Evolutionary conservation across 306 rosid species (phyloP), one percentile per base, ranked within the genome.

Genomic region (Pyrus communis): DNA sequence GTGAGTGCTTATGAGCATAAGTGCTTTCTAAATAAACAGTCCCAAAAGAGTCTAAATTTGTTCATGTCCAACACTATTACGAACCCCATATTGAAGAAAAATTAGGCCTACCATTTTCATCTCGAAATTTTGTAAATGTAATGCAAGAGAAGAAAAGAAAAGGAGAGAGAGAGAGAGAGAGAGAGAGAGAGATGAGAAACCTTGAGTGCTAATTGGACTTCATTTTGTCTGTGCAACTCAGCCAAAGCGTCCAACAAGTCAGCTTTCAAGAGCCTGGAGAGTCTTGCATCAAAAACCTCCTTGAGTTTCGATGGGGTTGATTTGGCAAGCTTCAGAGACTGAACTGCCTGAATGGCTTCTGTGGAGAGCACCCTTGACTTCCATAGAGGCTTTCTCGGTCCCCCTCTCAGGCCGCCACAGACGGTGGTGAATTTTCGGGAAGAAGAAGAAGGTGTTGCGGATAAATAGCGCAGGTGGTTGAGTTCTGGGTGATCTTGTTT

Each of bases 261-360:
- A 0, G 81, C 72, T 30, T 89, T 86, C 77, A 92, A 55, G n/a
- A 92, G 88, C 77, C 97, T 79, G 27, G 76, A 51, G 78, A 92
- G 81, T 73, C 77, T 86, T n/a, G 70, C 67, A 3, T 61, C 19
- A 70, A 90, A 81, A 25, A 90, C 84, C 18, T 82, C 85, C 8
- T 84, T 74, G 12, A 89, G 27, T 68, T 87, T 88, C 6, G 77
- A 23, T 2, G 79, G 58, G 42, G 78, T 55, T 49, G 84, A 62
- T 80, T 83, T 90, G 3, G 92, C 91, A 5, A 92, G 79, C 86
- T 90, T 92, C 62, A 92, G 88, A 2, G 88, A 84, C 5, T 90
- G 97, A 69, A 88, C 87, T 15, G 83, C 96, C 74, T 87, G 86
- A 77, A 90, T 90, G 46, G 88, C 85, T 75, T 92, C 96, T n/a